phyloP scores from a whole-genome alignment of 2,329 filamentous ascomycete genomes.

The Claviceps arundinis region DNA sequence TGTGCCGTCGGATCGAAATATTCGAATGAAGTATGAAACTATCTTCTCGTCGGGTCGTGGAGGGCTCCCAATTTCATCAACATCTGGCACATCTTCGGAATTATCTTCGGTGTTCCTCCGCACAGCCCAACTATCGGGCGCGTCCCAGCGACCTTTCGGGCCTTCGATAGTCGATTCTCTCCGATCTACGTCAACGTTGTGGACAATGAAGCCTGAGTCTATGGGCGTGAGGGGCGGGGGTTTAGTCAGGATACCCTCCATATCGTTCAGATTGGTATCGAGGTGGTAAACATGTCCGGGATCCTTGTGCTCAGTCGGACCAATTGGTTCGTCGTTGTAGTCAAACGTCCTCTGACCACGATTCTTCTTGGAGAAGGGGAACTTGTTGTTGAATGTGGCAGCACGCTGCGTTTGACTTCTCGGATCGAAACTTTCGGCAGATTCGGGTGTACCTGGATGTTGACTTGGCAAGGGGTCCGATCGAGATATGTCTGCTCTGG shows the following conservation, averaged over 20 bases:
- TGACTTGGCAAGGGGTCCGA: slow-evolving; percentile 22
- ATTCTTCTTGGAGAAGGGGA: slow-evolving; percentile 46
- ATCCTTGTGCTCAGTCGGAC: slow-evolving; percentile 44
- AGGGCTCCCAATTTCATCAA: slow-evolving; percentile 55
- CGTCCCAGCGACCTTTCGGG: slow-evolving; percentile 63
- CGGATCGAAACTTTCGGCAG: slow-evolving; percentile 18
- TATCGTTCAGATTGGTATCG: slow-evolving; percentile 77
- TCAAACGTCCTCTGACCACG: slow-evolving; percentile 34
- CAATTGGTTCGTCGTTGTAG: slow-evolving; percentile 44
- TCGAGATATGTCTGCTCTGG: slow-evolving; percentile 32
- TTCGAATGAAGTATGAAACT: slow-evolving; percentile 77
- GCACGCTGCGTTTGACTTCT: slow-evolving; percentile 21
- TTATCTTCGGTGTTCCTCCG: slow-evolving; percentile 58
- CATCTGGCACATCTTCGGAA: slow-evolving; percentile 40
- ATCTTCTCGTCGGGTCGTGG: slow-evolving; percentile 61
- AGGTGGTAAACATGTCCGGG: slow-evolving; percentile 57
- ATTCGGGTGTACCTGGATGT: slow-evolving; percentile 17
- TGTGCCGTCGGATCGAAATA: slow-evolving; percentile 86
- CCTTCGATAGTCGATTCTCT: slow-evolving; percentile 19
- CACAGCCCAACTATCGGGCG: slow-evolving; percentile 93
- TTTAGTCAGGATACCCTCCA: slow-evolving; percentile 78
- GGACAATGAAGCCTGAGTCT: slow-evolving; percentile 39
- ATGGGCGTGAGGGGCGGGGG: slow-evolving; percentile 60
- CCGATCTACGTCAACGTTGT: slow-evolving; percentile 29
- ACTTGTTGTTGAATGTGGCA: slow-evolving; percentile 48